Percentiles rank a stretch among this genome's conserved stretches.
Conservation (phyloP, 108 stramenopile species). For the Cylindrotheca closterium region DNA sequence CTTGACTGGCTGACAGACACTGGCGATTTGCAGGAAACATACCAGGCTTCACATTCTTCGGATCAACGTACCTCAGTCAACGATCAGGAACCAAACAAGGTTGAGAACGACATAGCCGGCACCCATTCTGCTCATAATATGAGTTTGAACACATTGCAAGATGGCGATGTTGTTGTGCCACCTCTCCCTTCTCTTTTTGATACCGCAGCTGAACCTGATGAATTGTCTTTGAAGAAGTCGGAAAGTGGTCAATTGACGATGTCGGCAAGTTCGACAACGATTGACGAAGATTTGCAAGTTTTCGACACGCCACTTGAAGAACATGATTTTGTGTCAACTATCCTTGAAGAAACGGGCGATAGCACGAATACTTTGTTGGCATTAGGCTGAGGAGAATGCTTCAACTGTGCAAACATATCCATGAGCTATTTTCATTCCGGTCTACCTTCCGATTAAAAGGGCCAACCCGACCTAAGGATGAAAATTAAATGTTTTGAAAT, state of each 20-base stretch:
- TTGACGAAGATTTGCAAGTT: constrained; percentile 51
- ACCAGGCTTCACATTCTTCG: constrained; percentile 21
- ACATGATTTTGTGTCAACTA: constrained; percentile 81
- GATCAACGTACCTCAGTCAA: not conserved
- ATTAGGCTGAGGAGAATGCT: not conserved
- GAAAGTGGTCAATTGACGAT: constrained; percentile 9
- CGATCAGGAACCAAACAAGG: constrained; percentile 1
- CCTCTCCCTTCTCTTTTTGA: constrained; percentile 62
- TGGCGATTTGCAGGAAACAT: constrained; percentile 79
- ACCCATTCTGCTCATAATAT: constrained; percentile 17
- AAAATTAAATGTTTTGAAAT: too few species aligned
- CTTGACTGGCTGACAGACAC: constrained; percentile 85
- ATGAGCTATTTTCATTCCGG: too few species aligned
- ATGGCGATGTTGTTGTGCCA: constrained; percentile 38
- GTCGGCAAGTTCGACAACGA: constrained; percentile 10
- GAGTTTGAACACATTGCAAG: constrained; percentile 32
- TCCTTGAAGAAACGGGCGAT: constrained; percentile 58
- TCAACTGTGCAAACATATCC: too few species aligned
- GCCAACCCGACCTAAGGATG: too few species aligned
- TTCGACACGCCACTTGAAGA: constrained; percentile 69
- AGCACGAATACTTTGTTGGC: constrained; percentile 26
- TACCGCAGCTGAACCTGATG: constrained; percentile 14
- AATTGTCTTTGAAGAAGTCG: constrained; percentile 10
- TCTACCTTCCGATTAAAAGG: too few species aligned
- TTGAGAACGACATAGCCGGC: constrained; percentile 3